Base-by-base conservation (phyloP, 202 grass and related monocot genomes). In the Carex sylvatica region DNA sequence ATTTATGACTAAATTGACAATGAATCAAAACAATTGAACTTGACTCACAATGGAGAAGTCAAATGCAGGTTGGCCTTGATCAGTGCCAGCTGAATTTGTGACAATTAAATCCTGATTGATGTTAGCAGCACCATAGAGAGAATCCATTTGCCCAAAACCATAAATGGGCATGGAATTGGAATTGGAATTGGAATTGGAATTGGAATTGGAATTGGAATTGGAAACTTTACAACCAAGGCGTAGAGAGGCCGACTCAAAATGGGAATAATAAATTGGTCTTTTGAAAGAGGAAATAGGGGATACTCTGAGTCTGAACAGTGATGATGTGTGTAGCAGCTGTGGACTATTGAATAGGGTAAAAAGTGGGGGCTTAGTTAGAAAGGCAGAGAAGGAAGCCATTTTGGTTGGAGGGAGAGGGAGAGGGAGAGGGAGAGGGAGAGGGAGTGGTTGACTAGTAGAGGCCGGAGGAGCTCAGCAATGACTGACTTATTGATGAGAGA, bases 21-120 rank as follows among this genome's bases (percentile, higher is more conserved):
- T 28, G 14, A 71, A 31, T 60, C 9, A 61, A 70, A 70, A 87
- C 38, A 38, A 2, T 54, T 55, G 4, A 23, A 71, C 3, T 65
- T 54, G 33, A 82, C 85, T 82, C 42, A 87, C 85, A 52, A 4
- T 77, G 67, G 85, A 81, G 52, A 82, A 87, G 20, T 44, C 18
- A 53, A 82, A 74, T 58, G 85, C 66, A 23, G 85, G 28, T 60
- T 73, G 33, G 38, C 85, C 85, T 46, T 72, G 65, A 58, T 87
- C 66, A 49, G 79, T 74, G 20, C 65, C 78, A 20, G 79, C 52
- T 70, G 85, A 87, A 68, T 63, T 82, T 61, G 78, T 23, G 52
- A 74, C 44, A 44, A 82, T 63, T 15, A 82, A 73, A 65, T 22
- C 46, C 36, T 87, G 61, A 56, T 62, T 35, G 20, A 70, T 31